Evolutionary conservation across 176 grass and related monocot genomes (phyloP).

Genomic region (Stipa capillata): DNA sequence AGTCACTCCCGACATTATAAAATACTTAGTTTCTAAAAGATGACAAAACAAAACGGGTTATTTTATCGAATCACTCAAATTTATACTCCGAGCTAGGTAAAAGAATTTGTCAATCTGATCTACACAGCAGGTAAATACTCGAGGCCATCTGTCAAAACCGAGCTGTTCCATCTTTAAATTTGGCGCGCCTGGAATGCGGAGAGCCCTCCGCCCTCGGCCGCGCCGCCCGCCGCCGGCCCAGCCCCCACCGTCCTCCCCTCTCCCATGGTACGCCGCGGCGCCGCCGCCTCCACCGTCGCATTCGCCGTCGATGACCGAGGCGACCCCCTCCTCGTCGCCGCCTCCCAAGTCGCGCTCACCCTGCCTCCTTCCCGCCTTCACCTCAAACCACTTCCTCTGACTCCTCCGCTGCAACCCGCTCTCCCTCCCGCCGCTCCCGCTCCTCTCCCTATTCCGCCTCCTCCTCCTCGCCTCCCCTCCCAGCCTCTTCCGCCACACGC

Average conservation of each 20-base stretch:
- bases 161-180: background rate
- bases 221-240: background rate
- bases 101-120: too few relatives aligned
- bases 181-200: slow-evolving; percentile 24
- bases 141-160: too few relatives aligned
- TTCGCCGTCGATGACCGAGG: background rate
- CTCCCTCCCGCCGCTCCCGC: slow-evolving; percentile 35
- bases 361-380: slow-evolving; percentile 48
- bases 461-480: slow-evolving; percentile 39
- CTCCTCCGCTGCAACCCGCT: slow-evolving; percentile 41
- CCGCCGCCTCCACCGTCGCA: background rate
- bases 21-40: too few relatives aligned
- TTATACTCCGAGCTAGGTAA: too few relatives aligned
- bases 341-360: slow-evolving; percentile 36
- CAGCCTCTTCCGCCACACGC: slow-evolving; percentile 54
- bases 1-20: too few relatives aligned
- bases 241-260: background rate
- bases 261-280: slow-evolving; percentile 54
- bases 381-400: slow-evolving; percentile 38
- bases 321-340: slow-evolving; percentile 35
- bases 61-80: too few relatives aligned
- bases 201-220: background rate
- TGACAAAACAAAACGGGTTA: too few relatives aligned
- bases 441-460: slow-evolving; percentile 52
- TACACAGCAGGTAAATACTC: too few relatives aligned